Conservation (phyloP, 352 stramenopile species). For the Vaucheria bursata region DNA sequence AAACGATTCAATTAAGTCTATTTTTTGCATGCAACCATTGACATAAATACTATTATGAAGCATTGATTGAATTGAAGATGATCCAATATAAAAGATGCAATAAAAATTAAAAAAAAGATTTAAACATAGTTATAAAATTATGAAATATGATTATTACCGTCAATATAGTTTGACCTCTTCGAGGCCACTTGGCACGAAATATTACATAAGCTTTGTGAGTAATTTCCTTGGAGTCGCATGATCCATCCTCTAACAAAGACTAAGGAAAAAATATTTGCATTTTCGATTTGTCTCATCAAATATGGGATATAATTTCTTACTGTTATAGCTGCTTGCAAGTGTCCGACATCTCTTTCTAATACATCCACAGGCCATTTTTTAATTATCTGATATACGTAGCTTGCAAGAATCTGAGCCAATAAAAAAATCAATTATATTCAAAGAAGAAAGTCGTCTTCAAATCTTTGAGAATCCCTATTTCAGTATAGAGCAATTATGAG, state of each 20-base stretch:
- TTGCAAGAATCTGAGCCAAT: background rate
- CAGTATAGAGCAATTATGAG: background rate
- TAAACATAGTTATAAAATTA: no score
- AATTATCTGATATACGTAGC: background rate
- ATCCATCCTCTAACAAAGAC: background rate
- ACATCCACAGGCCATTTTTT: background rate
- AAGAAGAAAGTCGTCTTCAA: background rate
- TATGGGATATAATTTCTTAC: background rate
- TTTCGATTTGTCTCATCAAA: background rate
- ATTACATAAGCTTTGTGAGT: background rate
- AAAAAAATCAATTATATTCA: background rate
- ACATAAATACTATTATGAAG: no score
- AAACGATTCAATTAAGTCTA: no score
- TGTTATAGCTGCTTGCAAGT: constrained; percentile 9
- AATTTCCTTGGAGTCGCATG: background rate
- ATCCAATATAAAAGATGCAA: no score
- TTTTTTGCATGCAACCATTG: no score
- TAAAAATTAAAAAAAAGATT: no score
- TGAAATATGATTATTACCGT: no score
- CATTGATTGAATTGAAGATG: no score
- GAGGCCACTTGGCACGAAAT: background rate
- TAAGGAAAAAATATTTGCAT: no score
- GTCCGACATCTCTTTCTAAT: background rate
- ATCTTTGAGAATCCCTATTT: background rate
- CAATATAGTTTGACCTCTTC: background rate